These are phyloP conservation scores for Vaccinium corymbosum DNA, from an alignment of 148 eudicot species.

Conservation along the genomic window DNA sequence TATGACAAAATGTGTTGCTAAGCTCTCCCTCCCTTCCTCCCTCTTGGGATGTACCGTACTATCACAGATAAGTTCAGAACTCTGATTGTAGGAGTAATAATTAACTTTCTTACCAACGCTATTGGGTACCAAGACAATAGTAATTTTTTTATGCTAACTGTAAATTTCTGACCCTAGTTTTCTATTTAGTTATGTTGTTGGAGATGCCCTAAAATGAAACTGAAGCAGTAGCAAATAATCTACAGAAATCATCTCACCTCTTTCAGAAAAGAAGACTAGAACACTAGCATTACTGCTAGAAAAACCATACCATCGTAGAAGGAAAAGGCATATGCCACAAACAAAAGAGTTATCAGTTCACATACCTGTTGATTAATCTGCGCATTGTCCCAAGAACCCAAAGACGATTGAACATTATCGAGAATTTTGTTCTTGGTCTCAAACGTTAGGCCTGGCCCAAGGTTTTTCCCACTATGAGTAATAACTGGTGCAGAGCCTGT, in stretches of 20 bases:
- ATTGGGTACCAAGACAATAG: too few species aligned
- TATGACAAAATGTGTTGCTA: too few species aligned
- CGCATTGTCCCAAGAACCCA: slow-evolving; percentile 55
- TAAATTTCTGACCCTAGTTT: too few species aligned
- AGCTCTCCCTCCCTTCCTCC: too few species aligned
- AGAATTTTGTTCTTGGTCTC: slow-evolving; percentile 44
- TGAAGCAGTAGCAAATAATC: slow-evolving; percentile 7
- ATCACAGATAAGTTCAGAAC: too few species aligned
- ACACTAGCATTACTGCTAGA: neutral
- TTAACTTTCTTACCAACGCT: too few species aligned
- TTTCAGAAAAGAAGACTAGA: neutral
- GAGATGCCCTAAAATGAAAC: neutral
- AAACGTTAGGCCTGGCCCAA: slow-evolving; percentile 35
- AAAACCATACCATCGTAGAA: neutral
- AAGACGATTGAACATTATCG: slow-evolving; percentile 46
- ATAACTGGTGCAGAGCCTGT: slow-evolving; percentile 30
- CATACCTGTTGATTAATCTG: slow-evolving; percentile 58
- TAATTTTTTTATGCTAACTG: too few species aligned
- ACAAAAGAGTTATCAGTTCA: neutral
- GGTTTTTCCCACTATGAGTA: slow-evolving; percentile 30
- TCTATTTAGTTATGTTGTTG: too few species aligned
- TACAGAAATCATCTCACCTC: neutral
- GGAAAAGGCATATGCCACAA: neutral
- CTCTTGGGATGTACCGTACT: too few species aligned
- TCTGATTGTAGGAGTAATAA: too few species aligned